These are phyloP conservation scores for Themeda triandra DNA, from an alignment of 176 grass and related monocot species.

Conservation along the genomic window DNA sequence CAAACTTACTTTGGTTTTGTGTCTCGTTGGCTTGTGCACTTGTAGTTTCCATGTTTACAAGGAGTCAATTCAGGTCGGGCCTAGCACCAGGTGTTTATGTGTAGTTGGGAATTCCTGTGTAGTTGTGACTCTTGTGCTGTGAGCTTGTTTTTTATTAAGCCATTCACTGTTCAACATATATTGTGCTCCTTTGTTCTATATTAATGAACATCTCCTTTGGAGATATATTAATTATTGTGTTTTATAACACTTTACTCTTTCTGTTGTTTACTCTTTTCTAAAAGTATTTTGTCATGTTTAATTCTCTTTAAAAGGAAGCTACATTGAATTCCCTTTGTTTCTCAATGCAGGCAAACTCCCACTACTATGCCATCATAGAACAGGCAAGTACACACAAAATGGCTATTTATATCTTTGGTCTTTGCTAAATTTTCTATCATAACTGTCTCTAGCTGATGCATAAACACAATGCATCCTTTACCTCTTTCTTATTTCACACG, in stretches of 20 bases:
- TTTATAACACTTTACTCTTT: neutral
- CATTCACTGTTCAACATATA: neutral
- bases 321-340: conserved; percentile 19
- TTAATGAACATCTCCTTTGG: neutral
- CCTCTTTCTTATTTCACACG: neutral
- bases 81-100: neutral
- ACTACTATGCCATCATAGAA: conserved; percentile 97
- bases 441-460: neutral
- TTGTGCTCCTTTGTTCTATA: neutral
- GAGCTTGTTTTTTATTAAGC: neutral
- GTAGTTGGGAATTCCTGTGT: neutral
- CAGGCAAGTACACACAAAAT: conserved; percentile 56
- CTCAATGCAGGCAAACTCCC: conserved; percentile 88
- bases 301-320: conserved; percentile 7
- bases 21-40: neutral
- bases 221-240: neutral
- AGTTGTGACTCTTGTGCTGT: neutral
- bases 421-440: neutral
- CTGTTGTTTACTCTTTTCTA: neutral
- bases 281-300: neutral
- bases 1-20: neutral
- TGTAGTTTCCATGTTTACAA: neutral
- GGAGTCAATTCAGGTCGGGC: neutral
- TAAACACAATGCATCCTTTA: conserved; percentile 1
- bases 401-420: conserved; percentile 2